Percentiles rank a stretch among this genome's conserved stretches.
phyloP scores from a whole-genome alignment of 192 early-diverging fungal genomes.

The Umbelopsis sp. region DNA sequence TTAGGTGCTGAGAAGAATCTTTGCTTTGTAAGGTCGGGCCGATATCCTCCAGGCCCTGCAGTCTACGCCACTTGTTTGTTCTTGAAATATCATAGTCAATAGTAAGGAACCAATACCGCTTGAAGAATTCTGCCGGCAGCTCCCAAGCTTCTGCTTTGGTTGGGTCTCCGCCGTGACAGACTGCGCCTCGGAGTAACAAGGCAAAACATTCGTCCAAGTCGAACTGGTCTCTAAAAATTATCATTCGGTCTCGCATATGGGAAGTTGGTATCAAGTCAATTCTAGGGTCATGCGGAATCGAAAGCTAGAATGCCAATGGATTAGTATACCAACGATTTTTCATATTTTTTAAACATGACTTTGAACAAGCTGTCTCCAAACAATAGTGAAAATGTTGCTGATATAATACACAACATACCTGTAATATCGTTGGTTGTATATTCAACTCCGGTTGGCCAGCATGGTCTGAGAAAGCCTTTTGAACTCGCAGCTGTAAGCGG shows the following conservation, averaged over 20 bases:
- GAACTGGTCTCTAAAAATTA: constrained; percentile 38
- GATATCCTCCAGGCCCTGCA: constrained; percentile 36
- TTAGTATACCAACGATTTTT: no score
- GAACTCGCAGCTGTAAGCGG: constrained; percentile 37
- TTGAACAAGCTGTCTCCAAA: no score
- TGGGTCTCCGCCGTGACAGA: constrained; percentile 43
- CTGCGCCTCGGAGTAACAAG: constrained; percentile 29
- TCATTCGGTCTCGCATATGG: constrained; percentile 47
- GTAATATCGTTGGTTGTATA: constrained; percentile 33
- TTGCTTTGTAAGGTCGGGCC: neutral
- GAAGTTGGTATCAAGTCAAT: constrained; percentile 43
- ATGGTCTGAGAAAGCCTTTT: constrained; percentile 23
- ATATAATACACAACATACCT: constrained; percentile 7
- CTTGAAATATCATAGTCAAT: constrained; percentile 33
- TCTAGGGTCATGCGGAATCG: constrained; percentile 44
- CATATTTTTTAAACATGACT: no score
- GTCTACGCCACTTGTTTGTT: constrained; percentile 39
- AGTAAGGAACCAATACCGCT: constrained; percentile 36
- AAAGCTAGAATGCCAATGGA: constrained; percentile 15
- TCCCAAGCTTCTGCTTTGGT: constrained; percentile 40
- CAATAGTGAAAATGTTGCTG: neutral
- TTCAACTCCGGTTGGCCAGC: constrained; percentile 25
- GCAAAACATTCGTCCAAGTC: constrained; percentile 41
- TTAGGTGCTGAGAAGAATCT: neutral
- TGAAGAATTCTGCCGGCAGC: constrained; percentile 32